Percentiles rank a stretch among this genome's conserved stretches.
Conservation (phyloP, 495 filamentous ascomycete species). For the Echria macrotheca region DNA sequence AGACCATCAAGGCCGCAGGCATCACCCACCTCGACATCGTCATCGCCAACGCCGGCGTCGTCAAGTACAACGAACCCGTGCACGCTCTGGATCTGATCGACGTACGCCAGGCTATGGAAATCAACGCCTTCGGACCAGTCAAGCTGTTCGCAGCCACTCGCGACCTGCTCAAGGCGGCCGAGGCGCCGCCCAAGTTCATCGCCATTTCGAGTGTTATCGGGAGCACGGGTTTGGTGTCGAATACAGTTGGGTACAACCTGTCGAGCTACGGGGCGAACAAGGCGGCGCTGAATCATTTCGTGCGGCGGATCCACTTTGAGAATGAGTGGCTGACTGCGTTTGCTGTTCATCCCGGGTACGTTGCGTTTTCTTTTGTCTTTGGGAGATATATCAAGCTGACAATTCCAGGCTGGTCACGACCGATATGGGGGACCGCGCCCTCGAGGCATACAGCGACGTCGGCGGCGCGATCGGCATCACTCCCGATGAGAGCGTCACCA, state of each 20-base stretch:
- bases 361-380: not conserved
- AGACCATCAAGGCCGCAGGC: constrained; percentile 13
- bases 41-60: constrained; percentile 26
- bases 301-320: constrained; percentile 32
- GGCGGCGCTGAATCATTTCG: constrained; percentile 36
- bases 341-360: constrained; percentile 22
- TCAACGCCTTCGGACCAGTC: constrained; percentile 36
- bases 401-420: not conserved
- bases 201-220: not conserved
- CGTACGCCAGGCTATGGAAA: constrained; percentile 31
- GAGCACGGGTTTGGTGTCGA: not conserved
- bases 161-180: not conserved
- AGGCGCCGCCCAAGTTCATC: constrained; percentile 26
- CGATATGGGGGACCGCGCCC: not conserved
- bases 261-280: constrained; percentile 35
- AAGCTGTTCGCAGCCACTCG: constrained; percentile 26
- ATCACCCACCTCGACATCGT: constrained; percentile 25
- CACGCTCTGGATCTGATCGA: constrained; percentile 15
- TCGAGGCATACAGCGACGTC: not conserved
- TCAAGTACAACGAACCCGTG: not conserved
- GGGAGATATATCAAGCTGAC: not conserved
- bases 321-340: constrained; percentile 36
- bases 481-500: not conserved
- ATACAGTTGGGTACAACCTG: not conserved
- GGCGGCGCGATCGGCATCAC: not conserved